Conservation (phyloP, 352 stramenopile genomes). For the Plasmopara viticola region DNA sequence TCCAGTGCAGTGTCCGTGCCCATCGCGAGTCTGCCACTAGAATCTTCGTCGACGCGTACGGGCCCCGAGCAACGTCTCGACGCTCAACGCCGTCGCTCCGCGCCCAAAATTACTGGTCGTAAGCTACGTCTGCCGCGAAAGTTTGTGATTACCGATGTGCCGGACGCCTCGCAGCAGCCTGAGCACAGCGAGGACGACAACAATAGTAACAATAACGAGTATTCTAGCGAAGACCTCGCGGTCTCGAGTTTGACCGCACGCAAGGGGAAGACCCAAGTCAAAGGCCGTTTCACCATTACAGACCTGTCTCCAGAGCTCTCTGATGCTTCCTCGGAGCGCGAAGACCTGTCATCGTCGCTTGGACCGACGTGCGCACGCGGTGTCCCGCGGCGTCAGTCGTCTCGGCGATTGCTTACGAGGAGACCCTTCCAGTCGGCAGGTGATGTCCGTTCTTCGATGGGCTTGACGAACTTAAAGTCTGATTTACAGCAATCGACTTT, state of each 20-base stretch:
- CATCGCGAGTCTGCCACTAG: neutral
- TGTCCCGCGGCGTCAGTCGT: conserved; percentile 9
- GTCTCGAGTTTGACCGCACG: conserved; percentile 20
- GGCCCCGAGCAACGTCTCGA: conserved; percentile 18
- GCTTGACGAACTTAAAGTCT: conserved; percentile 12
- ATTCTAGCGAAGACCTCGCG: conserved; percentile 17
- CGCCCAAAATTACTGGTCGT: conserved; percentile 50
- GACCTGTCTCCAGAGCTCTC: conserved; percentile 64
- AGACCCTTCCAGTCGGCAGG: conserved; percentile 27
- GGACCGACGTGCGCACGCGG: conserved; percentile 15
- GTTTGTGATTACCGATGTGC: conserved; percentile 70
- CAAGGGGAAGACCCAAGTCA: conserved; percentile 61
- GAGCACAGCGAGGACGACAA: conserved; percentile 9
- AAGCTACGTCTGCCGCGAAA: conserved; percentile 49
- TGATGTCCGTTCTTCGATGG: conserved; percentile 18
- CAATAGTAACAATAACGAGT: conserved; percentile 8
- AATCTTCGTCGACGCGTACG: conserved; percentile 10
- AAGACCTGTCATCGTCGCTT: conserved; percentile 24
- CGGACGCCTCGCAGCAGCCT: conserved; percentile 13
- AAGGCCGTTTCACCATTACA: conserved; percentile 78
- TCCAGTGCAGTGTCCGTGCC: conserved; percentile 19
- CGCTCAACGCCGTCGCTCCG: conserved; percentile 19
- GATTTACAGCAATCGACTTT: conserved; percentile 10
- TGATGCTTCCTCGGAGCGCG: conserved; percentile 34
- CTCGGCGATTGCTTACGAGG: conserved; percentile 14